A percentile compares a stretch with the other conserved stretches of the same genome.
Evolutionary conservation across 202 grass and related monocot species (phyloP).

Genomic region (Schoenoplectus tabernaemontani): DNA sequence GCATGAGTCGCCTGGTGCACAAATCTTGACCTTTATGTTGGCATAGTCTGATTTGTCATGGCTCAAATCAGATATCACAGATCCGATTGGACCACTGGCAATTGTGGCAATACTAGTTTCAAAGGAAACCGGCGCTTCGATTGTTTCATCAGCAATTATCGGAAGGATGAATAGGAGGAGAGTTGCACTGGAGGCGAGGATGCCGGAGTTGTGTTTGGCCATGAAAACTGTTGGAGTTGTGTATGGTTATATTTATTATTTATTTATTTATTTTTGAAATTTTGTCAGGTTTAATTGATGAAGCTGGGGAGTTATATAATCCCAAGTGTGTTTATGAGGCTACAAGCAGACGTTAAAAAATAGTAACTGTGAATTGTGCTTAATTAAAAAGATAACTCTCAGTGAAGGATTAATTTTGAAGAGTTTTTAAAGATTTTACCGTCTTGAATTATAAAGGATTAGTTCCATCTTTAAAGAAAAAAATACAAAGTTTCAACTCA

Average conservation of each 20-base stretch:
- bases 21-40: not conserved
- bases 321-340: not conserved
- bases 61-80: not conserved
- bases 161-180: not conserved
- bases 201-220: not conserved
- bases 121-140: not conserved
- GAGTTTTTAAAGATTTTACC: not conserved
- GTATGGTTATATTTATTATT: not conserved
- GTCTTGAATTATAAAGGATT: not conserved
- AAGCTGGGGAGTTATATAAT: not conserved
- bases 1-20: not conserved
- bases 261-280: no score
- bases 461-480: no score
- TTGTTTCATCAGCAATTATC: not conserved
- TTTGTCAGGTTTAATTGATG: no score
- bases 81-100: not conserved
- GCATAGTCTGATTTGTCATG: not conserved
- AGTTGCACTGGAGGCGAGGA: not conserved
- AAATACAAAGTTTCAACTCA: no score
- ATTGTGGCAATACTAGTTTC: not conserved
- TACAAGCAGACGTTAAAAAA: not conserved
- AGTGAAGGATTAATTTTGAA: not conserved
- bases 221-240: slow-evolving; percentile 3
- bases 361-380: slow-evolving; percentile 4
- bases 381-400: not conserved